Conservation (phyloP, 331 rosid genomes). For the Saraca asoca region DNA sequence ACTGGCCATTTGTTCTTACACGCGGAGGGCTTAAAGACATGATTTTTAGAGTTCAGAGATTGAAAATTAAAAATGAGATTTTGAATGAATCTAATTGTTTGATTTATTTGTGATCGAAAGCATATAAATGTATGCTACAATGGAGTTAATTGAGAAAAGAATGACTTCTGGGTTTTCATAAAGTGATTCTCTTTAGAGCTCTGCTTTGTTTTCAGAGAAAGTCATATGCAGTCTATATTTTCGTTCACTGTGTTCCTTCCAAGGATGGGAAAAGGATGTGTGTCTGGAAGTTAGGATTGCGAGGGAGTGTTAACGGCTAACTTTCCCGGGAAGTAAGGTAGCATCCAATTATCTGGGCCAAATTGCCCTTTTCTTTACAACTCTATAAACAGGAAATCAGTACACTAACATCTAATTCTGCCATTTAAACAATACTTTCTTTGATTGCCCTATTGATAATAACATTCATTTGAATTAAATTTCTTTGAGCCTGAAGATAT, state of each 20-base stretch:
- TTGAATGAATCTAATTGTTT: background rate
- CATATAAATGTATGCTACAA: background rate
- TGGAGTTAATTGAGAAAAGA: constrained; percentile 38
- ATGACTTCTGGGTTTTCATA: constrained; percentile 58
- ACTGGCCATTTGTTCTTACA: constrained; percentile 23
- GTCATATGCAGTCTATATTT: background rate
- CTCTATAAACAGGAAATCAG: background rate
- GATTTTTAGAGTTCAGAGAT: background rate
- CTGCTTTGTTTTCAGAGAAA: constrained; percentile 28
- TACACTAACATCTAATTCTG: no score
- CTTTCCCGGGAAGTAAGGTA: constrained; percentile 26
- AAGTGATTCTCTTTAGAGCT: constrained; percentile 45
- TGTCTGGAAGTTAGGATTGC: constrained; percentile 1
- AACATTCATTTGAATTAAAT: no score
- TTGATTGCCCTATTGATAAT: no score
- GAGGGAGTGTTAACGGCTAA: constrained; percentile 33
- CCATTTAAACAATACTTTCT: no score
- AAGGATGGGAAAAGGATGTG: constrained; percentile 46
- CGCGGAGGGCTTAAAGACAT: constrained; percentile 72
- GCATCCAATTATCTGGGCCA: background rate
- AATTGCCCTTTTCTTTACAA: background rate
- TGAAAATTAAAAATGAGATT: background rate
- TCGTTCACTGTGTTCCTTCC: constrained; percentile 41
- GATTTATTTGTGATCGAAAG: background rate
- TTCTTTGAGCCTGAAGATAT: no score